These are phyloP conservation scores for Lanmaoa rubissima DNA, from an alignment of 768 basidiomycete genomes.

Conservation along the genomic window DNA sequence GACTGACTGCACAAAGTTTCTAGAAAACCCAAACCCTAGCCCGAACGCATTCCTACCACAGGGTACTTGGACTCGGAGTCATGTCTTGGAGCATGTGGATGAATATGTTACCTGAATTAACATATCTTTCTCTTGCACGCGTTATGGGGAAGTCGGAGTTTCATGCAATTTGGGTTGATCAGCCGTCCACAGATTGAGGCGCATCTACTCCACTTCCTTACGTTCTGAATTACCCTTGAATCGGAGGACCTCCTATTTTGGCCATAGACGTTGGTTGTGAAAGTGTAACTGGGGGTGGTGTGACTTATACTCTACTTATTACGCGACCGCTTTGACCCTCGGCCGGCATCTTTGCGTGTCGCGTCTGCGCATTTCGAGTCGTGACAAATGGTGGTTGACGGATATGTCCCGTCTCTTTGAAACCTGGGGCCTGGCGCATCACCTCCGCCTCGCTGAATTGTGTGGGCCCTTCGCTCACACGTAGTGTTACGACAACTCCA, in stretches of 20 bases:
- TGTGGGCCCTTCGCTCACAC: neutral
- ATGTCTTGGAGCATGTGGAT: no score
- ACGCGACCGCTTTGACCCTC: neutral
- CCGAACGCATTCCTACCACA: no score
- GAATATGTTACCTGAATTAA: no score
- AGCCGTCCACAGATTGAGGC: neutral
- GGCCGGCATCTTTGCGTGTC: neutral
- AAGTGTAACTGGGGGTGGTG: no score
- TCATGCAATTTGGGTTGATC: neutral
- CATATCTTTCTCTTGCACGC: no score
- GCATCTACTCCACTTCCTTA: no score
- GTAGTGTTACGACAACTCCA: conserved; percentile 14
- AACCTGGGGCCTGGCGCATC: neutral
- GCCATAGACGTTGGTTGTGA: neutral
- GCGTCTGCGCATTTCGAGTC: neutral
- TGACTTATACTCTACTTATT: neutral
- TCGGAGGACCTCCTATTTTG: neutral
- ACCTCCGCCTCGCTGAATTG: neutral
- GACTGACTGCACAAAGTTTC: neutral
- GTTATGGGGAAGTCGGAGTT: neutral
- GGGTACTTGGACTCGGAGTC: no score
- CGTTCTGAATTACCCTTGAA: neutral
- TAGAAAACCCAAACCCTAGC: neutral
- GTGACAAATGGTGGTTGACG: neutral
- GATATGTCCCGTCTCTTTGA: neutral